Evolutionary conservation across 495 filamentous ascomycete species (phyloP), one percentile per base, ranked within the genome.

Genomic region (Xylaria bambusicola): DNA sequence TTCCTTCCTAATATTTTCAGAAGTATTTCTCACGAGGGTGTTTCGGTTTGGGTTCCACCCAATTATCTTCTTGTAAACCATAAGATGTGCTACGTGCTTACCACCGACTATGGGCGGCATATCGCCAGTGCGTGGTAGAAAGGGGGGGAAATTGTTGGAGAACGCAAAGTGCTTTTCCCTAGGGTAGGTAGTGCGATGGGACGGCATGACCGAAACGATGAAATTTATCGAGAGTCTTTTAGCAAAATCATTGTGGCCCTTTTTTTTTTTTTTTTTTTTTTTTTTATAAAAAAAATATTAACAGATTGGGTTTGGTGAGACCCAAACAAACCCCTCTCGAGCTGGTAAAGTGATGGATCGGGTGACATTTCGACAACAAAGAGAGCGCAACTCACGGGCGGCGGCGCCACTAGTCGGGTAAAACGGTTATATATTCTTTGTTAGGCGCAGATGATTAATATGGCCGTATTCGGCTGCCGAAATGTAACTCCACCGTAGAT

Each of bases 351-450:
- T 26, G 23, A 17, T 23, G 3, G 21, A 26, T 41, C 29, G 36
- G 20, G 35, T n/a, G 21, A 26, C 24, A 38, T 27, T 35, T 33
- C 24, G 33, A 26, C 41, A 31, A 56, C 15, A 38, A n/a, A n/a
- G 31, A 48, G 20, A 38, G 53, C 29, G 29, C 21, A 26, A 27
- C 1, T 13, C 13, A 40, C 41, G 42, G 27, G 44, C 21, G 40
- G 53, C 21, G 26, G n/a, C 38, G 52, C 38, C 38, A 54, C 45
- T 17, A 21, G 41, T 56, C 53, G 53, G 53, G 18, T 56, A 56
- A 56, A 56, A 56, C 53, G 53, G 53, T 56, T 56, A 56, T 46
- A n/a, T 56, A 8, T 47, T 46, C 23, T 13, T 56, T 27, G 41
- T 36, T 56, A 29, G 41, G 41, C 40, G 41, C 41, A 47, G 27